These are phyloP conservation scores for Coelastrella sp. DNA, from an alignment of 139 green algal species.

Conservation along the genomic window DNA sequence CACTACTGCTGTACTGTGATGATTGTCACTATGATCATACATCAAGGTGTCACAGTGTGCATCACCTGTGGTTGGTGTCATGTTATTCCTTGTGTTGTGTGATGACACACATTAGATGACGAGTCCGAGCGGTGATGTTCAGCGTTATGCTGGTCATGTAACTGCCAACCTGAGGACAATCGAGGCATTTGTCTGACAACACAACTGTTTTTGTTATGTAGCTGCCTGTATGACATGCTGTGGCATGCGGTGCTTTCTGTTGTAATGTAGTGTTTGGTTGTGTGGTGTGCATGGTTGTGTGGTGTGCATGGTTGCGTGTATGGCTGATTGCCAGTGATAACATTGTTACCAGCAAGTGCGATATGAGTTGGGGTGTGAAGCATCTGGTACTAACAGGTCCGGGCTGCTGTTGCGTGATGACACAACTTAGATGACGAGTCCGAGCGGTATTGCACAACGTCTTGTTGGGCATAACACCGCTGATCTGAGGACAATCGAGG, in stretches of 20 bases:
- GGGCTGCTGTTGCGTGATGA: slow-evolving; percentile 41
- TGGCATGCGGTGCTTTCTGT: too few species aligned
- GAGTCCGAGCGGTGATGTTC: slow-evolving; percentile 55
- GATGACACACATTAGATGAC: slow-evolving; percentile 67
- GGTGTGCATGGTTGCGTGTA: too few species aligned
- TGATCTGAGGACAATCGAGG: slow-evolving; percentile 63
- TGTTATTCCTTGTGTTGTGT: background rate
- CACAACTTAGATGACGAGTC: slow-evolving; percentile 70
- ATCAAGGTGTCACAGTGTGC: background rate
- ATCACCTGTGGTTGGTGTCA: background rate
- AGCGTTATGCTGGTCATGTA: slow-evolving; percentile 53
- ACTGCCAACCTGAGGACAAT: slow-evolving; percentile 52
- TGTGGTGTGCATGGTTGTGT: too few species aligned
- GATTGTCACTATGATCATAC: too few species aligned
- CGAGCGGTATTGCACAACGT: slow-evolving; percentile 53
- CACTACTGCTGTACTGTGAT: too few species aligned
- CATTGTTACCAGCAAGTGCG: too few species aligned
- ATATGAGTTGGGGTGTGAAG: too few species aligned
- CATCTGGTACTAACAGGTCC: too few species aligned
- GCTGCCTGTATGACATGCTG: too few species aligned
- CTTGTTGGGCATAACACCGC: slow-evolving; percentile 41
- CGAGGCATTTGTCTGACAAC: slow-evolving; percentile 72
- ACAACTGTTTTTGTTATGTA: background rate
- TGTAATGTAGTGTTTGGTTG: too few species aligned
- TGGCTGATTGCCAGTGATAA: too few species aligned